A percentile compares a stretch with the other conserved stretches of the same genome.
These are phyloP conservation scores for Candida ipomoeae DNA, from an alignment of 805 yeast species.

Conservation along the genomic window DNA sequence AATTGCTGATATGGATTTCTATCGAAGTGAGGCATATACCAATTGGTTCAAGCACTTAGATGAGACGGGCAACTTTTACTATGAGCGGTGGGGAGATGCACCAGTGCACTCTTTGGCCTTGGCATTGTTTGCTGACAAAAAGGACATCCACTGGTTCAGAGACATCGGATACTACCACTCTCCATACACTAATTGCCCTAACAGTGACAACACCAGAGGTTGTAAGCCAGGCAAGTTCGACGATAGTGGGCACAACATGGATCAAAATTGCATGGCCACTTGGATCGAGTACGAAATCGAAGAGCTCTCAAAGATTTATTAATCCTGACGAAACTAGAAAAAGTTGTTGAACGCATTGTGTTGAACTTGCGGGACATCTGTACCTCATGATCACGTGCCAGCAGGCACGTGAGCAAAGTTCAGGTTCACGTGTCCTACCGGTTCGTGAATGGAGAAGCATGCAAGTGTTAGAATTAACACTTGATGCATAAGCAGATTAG, in stretches of 20 bases:
- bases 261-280: constrained; percentile 70
- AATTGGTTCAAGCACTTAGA: constrained; percentile 64
- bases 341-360: not conserved
- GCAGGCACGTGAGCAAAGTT: no score
- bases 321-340: not conserved
- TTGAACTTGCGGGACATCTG: no score
- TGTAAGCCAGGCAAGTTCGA: constrained; percentile 58
- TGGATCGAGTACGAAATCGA: constrained; percentile 53
- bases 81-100: constrained; percentile 93
- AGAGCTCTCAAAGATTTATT: constrained; percentile 11
- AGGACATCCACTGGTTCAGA: constrained; percentile 77
- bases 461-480: no score
- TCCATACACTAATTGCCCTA: constrained; percentile 78
- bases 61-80: constrained; percentile 72
- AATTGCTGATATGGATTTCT: constrained; percentile 80
- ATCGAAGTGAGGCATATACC: constrained; percentile 61
- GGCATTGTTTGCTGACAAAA: constrained; percentile 64
- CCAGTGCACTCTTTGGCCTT: constrained; percentile 82
- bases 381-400: no score
- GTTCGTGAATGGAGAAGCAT: no score
- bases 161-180: constrained; percentile 75
- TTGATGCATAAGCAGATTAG: no score
- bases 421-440: no score
- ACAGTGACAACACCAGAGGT: constrained; percentile 36
- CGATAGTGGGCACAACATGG: constrained; percentile 45